phyloP scores from a whole-genome alignment of 768 basidiomycete genomes.

The Termitomyces sp. region DNA sequence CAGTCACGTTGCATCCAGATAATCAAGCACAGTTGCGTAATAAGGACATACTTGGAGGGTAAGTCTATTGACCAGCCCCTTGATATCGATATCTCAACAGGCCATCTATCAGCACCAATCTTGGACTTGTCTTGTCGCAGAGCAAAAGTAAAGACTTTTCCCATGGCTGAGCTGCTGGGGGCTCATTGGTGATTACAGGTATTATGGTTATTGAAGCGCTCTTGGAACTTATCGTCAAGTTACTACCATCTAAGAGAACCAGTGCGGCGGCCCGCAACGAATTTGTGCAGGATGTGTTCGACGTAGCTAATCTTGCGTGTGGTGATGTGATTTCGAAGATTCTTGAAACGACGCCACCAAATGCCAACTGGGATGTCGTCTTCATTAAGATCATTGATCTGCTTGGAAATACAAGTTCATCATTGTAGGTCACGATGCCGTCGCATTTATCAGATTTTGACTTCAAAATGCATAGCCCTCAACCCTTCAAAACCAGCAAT shows the following conservation, averaged over 20 bases:
- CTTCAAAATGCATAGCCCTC: constrained; percentile 39
- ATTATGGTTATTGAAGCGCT: constrained; percentile 55
- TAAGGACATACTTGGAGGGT: constrained; percentile 45
- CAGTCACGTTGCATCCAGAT: constrained; percentile 30
- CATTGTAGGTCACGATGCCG: constrained; percentile 37
- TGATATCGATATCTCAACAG: background rate
- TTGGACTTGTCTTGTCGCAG: constrained; percentile 44
- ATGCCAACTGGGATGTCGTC: constrained; percentile 49
- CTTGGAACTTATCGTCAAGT: constrained; percentile 49
- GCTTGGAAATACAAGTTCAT: constrained; percentile 39
- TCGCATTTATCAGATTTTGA: background rate
- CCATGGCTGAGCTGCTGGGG: background rate
- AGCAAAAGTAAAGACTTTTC: constrained; percentile 35
- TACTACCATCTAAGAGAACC: constrained; percentile 39
- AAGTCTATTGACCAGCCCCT: constrained; percentile 4
- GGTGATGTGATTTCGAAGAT: constrained; percentile 32
- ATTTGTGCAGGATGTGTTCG: constrained; percentile 51
- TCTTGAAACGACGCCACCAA: constrained; percentile 35
- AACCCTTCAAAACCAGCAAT: constrained; percentile 45
- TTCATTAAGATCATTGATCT: constrained; percentile 40
- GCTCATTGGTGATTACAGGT: constrained; percentile 22
- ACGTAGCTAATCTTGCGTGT: constrained; percentile 30
- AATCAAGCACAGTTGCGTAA: constrained; percentile 45
- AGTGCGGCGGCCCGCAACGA: constrained; percentile 31
- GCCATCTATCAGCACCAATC: constrained; percentile 10